Evolutionary conservation across 2,329 filamentous ascomycete genomes (phyloP), one percentile per base, ranked within the genome.

Genomic region (Ophiocordyceps camponoti-rufipedis): DNA sequence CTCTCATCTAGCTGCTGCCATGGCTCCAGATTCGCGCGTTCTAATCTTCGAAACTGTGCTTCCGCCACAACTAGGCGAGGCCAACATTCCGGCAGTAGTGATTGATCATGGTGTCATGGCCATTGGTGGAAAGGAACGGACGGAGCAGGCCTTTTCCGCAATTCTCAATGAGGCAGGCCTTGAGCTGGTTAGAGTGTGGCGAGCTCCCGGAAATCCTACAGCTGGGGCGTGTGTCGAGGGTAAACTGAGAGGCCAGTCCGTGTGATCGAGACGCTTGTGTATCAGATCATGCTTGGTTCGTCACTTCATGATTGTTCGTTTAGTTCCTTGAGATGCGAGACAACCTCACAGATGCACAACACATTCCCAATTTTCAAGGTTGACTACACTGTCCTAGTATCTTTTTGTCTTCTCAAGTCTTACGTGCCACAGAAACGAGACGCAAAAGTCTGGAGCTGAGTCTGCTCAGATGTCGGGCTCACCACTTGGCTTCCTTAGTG

Each of bases 401-500:
- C n/a, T 38, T 16, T 38, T 38, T 16, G 14, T 16, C 9, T 38
- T 16, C 9, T 3, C n/a, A 9, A 8, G 35, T n/a, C 14, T 38
- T 10, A 38, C 14, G 16, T 38, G 35, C 35, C 35, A 16, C 7
- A 42, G 4, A 28, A 12, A 3, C 29, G 29, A 10, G 12, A 31
- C 8, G 29, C 12, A 9, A 31, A 31, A 12, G 29, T 3, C 29
- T 31, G 4, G 2, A 9, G 8, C 8, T 19, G n/a, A 16, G 11
- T n/a, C 29, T 31, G 29, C 12, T 13, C 41, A 12, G 6, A 7
- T 13, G n/a, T 6, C 23, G n/a, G 14, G 16, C 53, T 58, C 68
- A 75, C 70, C 69, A 77, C 65, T 77, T 74, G 48, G 70, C 70
- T 50, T 75, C 72, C 63, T 72, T 73, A 62, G 59, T 68, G 41